Conservation (phyloP, 108 stramenopile species). For the Stephanodiscus minutulus region DNA sequence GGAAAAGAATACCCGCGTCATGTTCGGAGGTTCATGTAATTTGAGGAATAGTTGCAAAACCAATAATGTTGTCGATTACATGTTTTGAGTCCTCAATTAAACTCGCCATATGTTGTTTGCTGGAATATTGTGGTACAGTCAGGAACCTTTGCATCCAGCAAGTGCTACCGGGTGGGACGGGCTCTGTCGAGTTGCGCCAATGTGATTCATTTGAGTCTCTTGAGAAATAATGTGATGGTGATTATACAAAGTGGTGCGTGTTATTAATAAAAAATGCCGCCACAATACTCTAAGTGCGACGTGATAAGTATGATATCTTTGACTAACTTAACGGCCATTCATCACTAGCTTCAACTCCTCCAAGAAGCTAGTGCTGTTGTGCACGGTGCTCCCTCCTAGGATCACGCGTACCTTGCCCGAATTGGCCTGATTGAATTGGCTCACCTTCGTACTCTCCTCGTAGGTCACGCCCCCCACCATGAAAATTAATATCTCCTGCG, state of each 20-base stretch:
- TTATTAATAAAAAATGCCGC: no score
- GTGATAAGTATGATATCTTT: neutral
- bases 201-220: no score
- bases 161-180: no score
- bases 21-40: slow-evolving; percentile 35
- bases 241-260: no score
- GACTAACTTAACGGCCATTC: neutral
- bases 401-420: slow-evolving; percentile 72
- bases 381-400: slow-evolving; percentile 92
- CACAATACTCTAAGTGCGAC: neutral
- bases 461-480: slow-evolving; percentile 97
- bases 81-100: no score
- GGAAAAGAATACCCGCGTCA: slow-evolving; percentile 21
- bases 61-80: no score
- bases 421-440: slow-evolving; percentile 81
- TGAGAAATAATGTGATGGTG: no score
- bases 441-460: slow-evolving; percentile 94
- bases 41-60: no score
- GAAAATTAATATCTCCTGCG: slow-evolving; percentile 87
- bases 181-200: no score
- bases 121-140: no score
- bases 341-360: slow-evolving; percentile 78
- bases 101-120: no score
- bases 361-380: slow-evolving; percentile 95
- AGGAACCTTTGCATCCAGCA: no score